Evolutionary conservation across 169 alveolate genomes (phyloP).

Genomic region (Plasmodium chabaudi): DNA sequence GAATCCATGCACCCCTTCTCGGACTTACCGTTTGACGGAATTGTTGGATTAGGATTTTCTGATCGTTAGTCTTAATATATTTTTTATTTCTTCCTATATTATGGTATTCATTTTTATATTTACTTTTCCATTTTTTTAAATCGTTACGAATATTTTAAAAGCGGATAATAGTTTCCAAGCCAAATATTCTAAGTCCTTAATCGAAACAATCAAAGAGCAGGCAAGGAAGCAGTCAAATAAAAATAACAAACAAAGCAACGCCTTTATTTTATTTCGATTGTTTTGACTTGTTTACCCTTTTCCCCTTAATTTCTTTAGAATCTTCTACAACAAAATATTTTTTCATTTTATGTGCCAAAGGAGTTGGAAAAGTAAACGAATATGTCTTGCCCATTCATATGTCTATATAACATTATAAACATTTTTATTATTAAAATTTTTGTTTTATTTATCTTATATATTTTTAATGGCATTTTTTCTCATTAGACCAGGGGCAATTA

Average conservation of each 20-base stretch:
- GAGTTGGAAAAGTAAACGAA: slow-evolving; percentile 24
- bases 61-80: slow-evolving; percentile 77
- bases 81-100: slow-evolving; percentile 6
- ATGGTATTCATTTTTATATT: background rate
- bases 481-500: slow-evolving; percentile 71
- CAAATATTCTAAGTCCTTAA: slow-evolving; percentile 78
- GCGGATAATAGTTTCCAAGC: slow-evolving; percentile 54
- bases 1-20: slow-evolving; percentile 92
- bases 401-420: background rate
- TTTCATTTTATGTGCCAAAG: slow-evolving; percentile 86
- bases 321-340: slow-evolving; percentile 87
- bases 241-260: background rate
- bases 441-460: background rate
- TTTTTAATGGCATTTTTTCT: background rate
- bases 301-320: slow-evolving; percentile 42
- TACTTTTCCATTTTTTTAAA: background rate
- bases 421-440: background rate
- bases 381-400: background rate
- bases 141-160: slow-evolving; percentile 1
- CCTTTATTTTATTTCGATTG: background rate
- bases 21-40: slow-evolving; percentile 94
- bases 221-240: background rate
- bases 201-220: slow-evolving; percentile 86
- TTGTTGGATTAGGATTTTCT: slow-evolving; percentile 94
- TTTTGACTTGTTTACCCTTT: background rate